Conservation (phyloP, 202 grass and related monocot species). For the Carex sylvatica region DNA sequence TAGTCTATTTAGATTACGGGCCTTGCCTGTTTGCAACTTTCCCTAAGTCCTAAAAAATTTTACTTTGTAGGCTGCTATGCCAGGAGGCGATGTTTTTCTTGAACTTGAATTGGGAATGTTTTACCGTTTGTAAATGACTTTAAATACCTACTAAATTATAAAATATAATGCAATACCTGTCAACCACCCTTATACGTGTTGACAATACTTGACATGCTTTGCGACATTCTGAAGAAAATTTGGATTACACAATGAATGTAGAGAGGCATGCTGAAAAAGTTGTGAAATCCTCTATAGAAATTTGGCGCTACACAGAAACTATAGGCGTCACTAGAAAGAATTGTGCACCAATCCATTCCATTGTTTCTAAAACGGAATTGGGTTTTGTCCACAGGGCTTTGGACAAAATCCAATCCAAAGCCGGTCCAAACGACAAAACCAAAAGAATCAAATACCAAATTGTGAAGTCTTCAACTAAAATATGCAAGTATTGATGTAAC, state of each 20-base stretch:
- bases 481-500: background rate
- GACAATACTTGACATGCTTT: too few relatives aligned
- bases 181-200: too few relatives aligned
- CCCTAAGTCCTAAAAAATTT: background rate
- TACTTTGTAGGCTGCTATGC: background rate
- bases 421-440: background rate
- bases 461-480: background rate
- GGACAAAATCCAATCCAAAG: too few relatives aligned
- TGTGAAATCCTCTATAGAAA: background rate
- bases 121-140: background rate
- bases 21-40: background rate
- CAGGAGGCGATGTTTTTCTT: background rate
- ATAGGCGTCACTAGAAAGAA: background rate
- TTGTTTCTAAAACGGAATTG: background rate
- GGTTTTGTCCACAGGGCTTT: too few relatives aligned
- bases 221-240: background rate
- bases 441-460: conserved; percentile 2
- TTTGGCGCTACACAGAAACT: background rate
- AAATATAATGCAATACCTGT: background rate
- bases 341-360: background rate
- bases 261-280: too few relatives aligned
- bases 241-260: background rate
- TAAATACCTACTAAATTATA: background rate
- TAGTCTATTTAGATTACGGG: background rate
- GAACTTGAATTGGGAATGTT: background rate